Evolutionary conservation across 2,329 filamentous ascomycete genomes (phyloP), one percentile per base, ranked within the genome.

Genomic region (Allantophomopsis lycopodina): DNA sequence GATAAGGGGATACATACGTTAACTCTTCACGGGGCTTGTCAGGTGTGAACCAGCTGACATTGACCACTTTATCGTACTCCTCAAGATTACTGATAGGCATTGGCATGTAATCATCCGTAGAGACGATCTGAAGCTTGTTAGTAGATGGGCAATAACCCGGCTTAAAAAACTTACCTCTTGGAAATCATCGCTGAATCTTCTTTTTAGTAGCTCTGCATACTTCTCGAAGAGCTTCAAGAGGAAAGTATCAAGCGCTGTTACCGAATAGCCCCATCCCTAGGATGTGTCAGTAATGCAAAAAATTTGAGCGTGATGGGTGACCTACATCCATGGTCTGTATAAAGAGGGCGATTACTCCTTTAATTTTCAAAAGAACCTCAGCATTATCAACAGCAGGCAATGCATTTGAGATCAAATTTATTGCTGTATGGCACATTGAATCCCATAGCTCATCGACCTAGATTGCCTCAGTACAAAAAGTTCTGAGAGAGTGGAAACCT

Each of bases 31-130:
- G 63, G 14, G 78, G 64, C 50, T 83, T 86, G 23, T 94, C 86
- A 34, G 88, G 88, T 1, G 75, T 80, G 58, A 94, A 96, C 89
- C 89, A 98, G 62, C 83, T 94, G 44, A 96, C 87, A 45, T 87
- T 91, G 47, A 95, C 76, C 30, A 98, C 89, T 53, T 95, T 94
- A 52, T 93, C 85, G 55, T 94, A 96, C 54, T 96, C 88, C 51
- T 94, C 88, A 13, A 71, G 62, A 15, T 82, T 87, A 52, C 87
- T 85, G 57, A 96, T 94, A 2, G 86, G 84, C 91, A 98, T 96
- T 2, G 91, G 93, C 89, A 98, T 98, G 60, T 98, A 98, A 60
- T 98, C 91, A 57, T 98, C 91, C 1, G 86, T 95, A n/a, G 84
- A 78, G 13, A 80, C 75, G 50, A 79, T 79, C 71, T 76, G 41